A percentile compares a stretch with the other conserved stretches of the same genome.
Evolutionary conservation across 306 rosid species (phyloP).

Genomic region (Calophaca sinica): DNA sequence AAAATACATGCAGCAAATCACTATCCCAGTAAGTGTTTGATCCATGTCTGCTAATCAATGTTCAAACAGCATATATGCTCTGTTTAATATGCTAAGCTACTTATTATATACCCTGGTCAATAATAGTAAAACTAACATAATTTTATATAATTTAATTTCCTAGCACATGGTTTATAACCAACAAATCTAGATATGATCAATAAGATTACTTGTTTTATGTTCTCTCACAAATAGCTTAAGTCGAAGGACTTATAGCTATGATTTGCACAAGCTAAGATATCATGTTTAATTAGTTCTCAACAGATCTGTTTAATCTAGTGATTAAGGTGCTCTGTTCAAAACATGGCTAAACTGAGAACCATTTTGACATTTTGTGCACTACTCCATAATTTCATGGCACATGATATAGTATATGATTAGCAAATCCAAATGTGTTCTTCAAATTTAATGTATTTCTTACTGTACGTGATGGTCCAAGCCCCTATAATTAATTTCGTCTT

Average conservation of each 20-base stretch:
- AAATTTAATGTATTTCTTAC: conserved; percentile 27
- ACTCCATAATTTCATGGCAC: conserved; percentile 41
- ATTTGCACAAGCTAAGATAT: not conserved
- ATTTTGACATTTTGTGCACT: conserved; percentile 39
- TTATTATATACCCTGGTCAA: not conserved
- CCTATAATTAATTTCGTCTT: conserved; percentile 43
- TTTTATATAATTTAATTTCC: conserved; percentile 28
- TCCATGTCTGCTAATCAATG: conserved; percentile 37
- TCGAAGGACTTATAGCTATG: not conserved
- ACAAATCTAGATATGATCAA: conserved; percentile 34
- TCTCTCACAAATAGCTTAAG: not conserved
- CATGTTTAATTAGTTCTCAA: conserved; percentile 31
- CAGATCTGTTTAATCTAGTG: conserved; percentile 33
- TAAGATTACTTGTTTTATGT: not conserved
- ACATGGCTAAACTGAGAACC: conserved; percentile 33
- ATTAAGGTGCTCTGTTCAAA: conserved; percentile 10
- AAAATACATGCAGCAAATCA: too few relatives aligned
- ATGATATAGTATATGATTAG: conserved; percentile 32
- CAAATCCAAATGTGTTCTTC: conserved; percentile 29
- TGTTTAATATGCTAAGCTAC: conserved; percentile 23
- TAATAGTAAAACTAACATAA: conserved; percentile 2
- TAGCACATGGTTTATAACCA: conserved; percentile 37
- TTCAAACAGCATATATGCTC: conserved; percentile 42
- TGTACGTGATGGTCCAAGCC: conserved; percentile 44
- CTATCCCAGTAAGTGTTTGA: too few relatives aligned